phyloP scores from a whole-genome alignment of 2,329 filamentous ascomycete genomes.

The Diplodia intermedia region DNA sequence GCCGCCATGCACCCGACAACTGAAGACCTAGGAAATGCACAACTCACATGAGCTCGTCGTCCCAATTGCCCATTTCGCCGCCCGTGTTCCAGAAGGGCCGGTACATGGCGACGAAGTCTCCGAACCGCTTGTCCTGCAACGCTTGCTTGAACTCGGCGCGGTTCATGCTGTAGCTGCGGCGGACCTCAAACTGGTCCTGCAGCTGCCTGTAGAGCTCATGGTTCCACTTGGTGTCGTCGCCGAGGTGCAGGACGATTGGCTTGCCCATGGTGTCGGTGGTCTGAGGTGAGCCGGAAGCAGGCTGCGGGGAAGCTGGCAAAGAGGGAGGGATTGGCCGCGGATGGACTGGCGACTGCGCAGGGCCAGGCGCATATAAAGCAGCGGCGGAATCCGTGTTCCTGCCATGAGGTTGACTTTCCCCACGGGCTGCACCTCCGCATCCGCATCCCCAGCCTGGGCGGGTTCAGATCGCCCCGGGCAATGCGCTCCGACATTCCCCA shows the following conservation, averaged over 20 bases:
- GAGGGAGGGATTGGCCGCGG: background rate
- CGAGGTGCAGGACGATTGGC: conserved; percentile 53
- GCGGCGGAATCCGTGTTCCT: conserved; percentile 28
- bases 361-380: background rate
- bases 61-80: conserved; percentile 70
- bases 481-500: conserved; percentile 21
- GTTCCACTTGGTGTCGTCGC: conserved; percentile 55
- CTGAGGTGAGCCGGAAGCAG: background rate
- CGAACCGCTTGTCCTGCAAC: conserved; percentile 49
- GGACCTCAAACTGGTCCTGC: conserved; percentile 47
- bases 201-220: conserved; percentile 51
- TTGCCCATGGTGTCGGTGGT: conserved; percentile 36
- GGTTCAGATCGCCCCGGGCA: conserved; percentile 17
- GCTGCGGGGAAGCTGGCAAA: background rate
- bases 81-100: conserved; percentile 66
- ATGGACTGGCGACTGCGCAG: background rate
- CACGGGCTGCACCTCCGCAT: conserved; percentile 25
- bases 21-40: background rate
- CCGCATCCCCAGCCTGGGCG: conserved; percentile 6
- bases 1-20: background rate
- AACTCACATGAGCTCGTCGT: conserved; percentile 61
- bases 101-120: conserved; percentile 57
- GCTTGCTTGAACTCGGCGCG: conserved; percentile 51
- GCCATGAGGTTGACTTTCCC: conserved; percentile 17
- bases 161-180: conserved; percentile 37